These are phyloP conservation scores for Mucor circinelloides DNA, from an alignment of 371 early-diverging fungal genomes.

Conservation along the genomic window DNA sequence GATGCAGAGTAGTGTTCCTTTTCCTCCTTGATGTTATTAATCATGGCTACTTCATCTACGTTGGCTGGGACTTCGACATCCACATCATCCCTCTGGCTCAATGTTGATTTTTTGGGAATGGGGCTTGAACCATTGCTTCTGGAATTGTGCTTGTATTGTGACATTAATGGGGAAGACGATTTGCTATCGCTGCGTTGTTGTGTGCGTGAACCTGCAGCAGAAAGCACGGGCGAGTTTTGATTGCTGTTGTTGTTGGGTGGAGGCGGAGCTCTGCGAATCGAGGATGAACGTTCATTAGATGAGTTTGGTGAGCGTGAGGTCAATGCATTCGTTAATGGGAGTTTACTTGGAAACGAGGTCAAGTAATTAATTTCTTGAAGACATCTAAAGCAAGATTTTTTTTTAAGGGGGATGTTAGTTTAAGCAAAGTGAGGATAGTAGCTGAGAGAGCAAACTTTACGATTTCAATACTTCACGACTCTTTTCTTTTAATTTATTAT, in stretches of 20 bases:
- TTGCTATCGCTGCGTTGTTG: slow-evolving; percentile 1
- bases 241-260: slow-evolving; percentile 7
- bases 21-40: slow-evolving; percentile 32
- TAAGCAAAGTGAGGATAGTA: neutral
- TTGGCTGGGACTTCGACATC: slow-evolving; percentile 39
- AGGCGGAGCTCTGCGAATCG: slow-evolving; percentile 7
- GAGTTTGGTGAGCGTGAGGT: slow-evolving; percentile 5
- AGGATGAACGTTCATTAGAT: slow-evolving; percentile 6
- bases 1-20: slow-evolving; percentile 8
- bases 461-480: slow-evolving; percentile 79
- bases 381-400: slow-evolving; percentile 39
- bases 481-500: slow-evolving; percentile 50
- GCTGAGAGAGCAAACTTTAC: slow-evolving; percentile 44
- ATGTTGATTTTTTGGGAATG: slow-evolving; percentile 2
- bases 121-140: neutral
- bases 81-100: slow-evolving; percentile 10
- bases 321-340: slow-evolving; percentile 39
- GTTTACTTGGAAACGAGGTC: slow-evolving; percentile 47
- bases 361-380: slow-evolving; percentile 68
- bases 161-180: neutral
- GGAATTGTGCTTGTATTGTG: neutral
- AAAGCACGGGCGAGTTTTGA: slow-evolving; percentile 10
- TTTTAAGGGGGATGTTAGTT: slow-evolving; percentile 4
- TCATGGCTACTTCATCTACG: slow-evolving; percentile 56
- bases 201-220: slow-evolving; percentile 1